These are phyloP conservation scores for Chytriomyces confervae DNA, from an alignment of 192 early-diverging fungal genomes.

Conservation along the genomic window DNA sequence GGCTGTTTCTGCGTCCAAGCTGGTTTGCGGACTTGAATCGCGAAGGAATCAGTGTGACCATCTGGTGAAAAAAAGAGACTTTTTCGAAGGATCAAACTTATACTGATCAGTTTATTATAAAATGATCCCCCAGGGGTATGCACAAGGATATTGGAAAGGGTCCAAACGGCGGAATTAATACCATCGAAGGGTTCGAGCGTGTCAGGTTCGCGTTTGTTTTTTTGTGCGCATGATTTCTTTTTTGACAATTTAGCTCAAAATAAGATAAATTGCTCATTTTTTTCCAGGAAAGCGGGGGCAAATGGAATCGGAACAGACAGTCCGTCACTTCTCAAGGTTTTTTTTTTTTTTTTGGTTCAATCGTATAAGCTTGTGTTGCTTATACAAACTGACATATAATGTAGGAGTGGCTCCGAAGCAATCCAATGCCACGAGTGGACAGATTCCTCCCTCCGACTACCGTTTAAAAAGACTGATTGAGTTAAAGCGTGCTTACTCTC, in stretches of 20 bases:
- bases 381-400: too few relatives aligned
- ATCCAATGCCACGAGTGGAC: too few relatives aligned
- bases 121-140: slow-evolving; percentile 9
- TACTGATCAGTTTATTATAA: background rate
- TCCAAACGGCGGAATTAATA: slow-evolving; percentile 52
- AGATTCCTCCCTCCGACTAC: too few relatives aligned
- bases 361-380: too few relatives aligned
- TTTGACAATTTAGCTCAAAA: too few relatives aligned
- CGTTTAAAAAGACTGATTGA: too few relatives aligned
- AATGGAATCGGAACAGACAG: slow-evolving; percentile 58
- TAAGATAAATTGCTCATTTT: background rate
- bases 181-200: slow-evolving; percentile 42
- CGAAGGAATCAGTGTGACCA: slow-evolving; percentile 48
- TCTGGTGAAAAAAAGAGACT: slow-evolving; percentile 38
- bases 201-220: slow-evolving; percentile 11
- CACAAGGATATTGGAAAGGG: background rate
- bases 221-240: background rate
- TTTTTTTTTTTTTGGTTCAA: slow-evolving; percentile 8
- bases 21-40: slow-evolving; percentile 46
- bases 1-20: slow-evolving; percentile 31
- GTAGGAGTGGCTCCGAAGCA: too few relatives aligned
- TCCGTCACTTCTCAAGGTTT: slow-evolving; percentile 39
- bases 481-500: too few relatives aligned
- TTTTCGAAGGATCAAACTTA: background rate
- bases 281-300: slow-evolving; percentile 36